Conservation (phyloP, 1,139 yeast species). For the Hemisphaericaspora subhashii region DNA sequence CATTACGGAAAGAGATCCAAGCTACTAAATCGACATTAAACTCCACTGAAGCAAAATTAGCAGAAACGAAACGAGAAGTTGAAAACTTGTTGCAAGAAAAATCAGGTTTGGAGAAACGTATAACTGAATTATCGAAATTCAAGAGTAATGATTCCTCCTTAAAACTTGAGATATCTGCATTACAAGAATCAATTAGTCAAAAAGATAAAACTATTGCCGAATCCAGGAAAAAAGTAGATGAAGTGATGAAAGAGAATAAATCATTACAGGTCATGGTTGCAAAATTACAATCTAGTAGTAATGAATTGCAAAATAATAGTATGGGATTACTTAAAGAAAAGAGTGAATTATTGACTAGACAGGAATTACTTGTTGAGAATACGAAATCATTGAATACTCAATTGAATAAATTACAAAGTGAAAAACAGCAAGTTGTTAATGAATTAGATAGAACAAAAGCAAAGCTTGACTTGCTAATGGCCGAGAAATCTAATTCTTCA, state of each 20-base stretch:
- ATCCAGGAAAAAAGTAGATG: conserved; percentile 37
- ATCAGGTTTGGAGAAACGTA: conserved; percentile 26
- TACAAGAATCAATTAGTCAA: conserved; percentile 39
- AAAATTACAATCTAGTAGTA: conserved; percentile 44
- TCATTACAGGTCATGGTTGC: conserved; percentile 39
- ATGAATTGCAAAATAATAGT: conserved; percentile 41
- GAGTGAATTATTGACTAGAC: conserved; percentile 38
- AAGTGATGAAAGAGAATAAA: conserved; percentile 36
- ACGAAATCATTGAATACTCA: conserved; percentile 33
- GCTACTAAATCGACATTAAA: conserved; percentile 12
- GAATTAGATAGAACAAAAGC: conserved; percentile 52
- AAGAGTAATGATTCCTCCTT: conserved; percentile 42
- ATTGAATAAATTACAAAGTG: conserved; percentile 43
- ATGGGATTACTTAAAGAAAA: conserved; percentile 36
- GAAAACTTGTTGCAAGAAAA: conserved; percentile 25
- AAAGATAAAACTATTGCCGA: conserved; percentile 52
- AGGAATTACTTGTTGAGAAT: conserved; percentile 39
- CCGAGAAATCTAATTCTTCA: conserved; percentile 47
- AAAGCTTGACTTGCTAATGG: conserved; percentile 49
- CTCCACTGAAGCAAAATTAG: conserved; percentile 11
- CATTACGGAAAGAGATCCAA: conserved; percentile 12
- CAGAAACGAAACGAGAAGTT: conserved; percentile 21
- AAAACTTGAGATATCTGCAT: conserved; percentile 42
- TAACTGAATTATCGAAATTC: conserved; percentile 31
- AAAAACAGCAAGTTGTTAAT: conserved; percentile 52